These are phyloP conservation scores for Citrus australasica DNA, from an alignment of 345 rosid genomes.

Conservation along the genomic window DNA sequence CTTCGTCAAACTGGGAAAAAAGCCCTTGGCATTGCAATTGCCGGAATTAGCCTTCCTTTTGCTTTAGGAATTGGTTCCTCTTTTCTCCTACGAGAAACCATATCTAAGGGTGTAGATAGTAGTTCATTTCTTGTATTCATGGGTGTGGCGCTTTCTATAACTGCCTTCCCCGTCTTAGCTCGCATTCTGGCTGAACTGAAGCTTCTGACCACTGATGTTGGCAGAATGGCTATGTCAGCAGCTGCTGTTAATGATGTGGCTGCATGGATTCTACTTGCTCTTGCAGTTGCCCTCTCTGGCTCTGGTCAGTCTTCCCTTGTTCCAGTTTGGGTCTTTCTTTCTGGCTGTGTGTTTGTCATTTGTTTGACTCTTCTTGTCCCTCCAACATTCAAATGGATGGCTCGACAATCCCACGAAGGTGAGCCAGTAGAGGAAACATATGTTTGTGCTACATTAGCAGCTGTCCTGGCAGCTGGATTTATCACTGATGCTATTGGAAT, in stretches of 20 bases:
- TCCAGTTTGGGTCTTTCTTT: constrained; percentile 67
- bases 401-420: constrained; percentile 57
- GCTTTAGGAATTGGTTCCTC: constrained; percentile 66
- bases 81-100: constrained; percentile 36
- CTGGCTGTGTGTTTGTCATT: constrained; percentile 45
- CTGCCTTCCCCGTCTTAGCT: constrained; percentile 80
- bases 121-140: constrained; percentile 65
- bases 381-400: constrained; percentile 55
- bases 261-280: constrained; percentile 84
- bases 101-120: constrained; percentile 44
- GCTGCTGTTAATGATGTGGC: constrained; percentile 79
- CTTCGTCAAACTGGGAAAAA: constrained; percentile 57
- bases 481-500: constrained; percentile 68
- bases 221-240: constrained; percentile 80
- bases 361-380: constrained; percentile 36
- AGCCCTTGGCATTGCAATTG: constrained; percentile 58
- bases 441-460: constrained; percentile 52
- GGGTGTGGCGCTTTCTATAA: constrained; percentile 85
- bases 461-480: constrained; percentile 63
- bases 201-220: constrained; percentile 72
- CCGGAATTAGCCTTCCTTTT: constrained; percentile 68
- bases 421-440: constrained; percentile 69
- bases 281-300: constrained; percentile 78
- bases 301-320: constrained; percentile 42
- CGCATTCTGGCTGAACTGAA: constrained; percentile 81